Conservation (phyloP, 768 basidiomycete species). For the Lactarius hengduanensis region DNA sequence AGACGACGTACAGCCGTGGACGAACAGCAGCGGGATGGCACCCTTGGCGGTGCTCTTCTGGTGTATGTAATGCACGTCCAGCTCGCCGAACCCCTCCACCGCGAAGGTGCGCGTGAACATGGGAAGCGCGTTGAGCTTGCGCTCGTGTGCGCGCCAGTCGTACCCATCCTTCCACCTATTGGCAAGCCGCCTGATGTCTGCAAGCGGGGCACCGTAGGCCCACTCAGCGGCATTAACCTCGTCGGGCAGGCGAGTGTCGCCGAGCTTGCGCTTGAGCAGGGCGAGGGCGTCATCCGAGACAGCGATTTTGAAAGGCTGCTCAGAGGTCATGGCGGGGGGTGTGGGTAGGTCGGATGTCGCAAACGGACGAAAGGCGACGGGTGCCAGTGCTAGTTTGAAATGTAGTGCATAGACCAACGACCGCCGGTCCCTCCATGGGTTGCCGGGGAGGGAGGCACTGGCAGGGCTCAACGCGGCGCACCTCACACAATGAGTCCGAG, state of each 20-base stretch:
- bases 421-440: too few relatives aligned
- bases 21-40: conserved; percentile 36
- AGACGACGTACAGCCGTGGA: conserved; percentile 35
- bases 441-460: too few relatives aligned
- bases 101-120: conserved; percentile 39
- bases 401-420: too few relatives aligned
- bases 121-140: conserved; percentile 36
- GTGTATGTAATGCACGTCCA: conserved; percentile 41
- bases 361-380: neutral
- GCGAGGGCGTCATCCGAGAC: conserved; percentile 45
- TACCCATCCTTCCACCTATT: conserved; percentile 35
- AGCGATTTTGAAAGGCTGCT: conserved; percentile 47
- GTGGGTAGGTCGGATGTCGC: neutral
- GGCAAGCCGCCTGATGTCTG: conserved; percentile 33
- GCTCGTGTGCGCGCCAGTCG: conserved; percentile 37
- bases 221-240: conserved; percentile 52
- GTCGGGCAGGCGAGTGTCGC: conserved; percentile 51
- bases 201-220: conserved; percentile 46
- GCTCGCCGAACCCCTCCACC: conserved; percentile 35
- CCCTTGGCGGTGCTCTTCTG: conserved; percentile 32
- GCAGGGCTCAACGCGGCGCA: too few relatives aligned
- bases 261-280: conserved; percentile 47
- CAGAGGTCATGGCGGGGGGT: conserved; percentile 25
- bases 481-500: too few relatives aligned
- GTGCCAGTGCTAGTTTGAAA: too few relatives aligned